Conservation (phyloP, 495 filamentous ascomycete species). For the Jackrogersella minutella region DNA sequence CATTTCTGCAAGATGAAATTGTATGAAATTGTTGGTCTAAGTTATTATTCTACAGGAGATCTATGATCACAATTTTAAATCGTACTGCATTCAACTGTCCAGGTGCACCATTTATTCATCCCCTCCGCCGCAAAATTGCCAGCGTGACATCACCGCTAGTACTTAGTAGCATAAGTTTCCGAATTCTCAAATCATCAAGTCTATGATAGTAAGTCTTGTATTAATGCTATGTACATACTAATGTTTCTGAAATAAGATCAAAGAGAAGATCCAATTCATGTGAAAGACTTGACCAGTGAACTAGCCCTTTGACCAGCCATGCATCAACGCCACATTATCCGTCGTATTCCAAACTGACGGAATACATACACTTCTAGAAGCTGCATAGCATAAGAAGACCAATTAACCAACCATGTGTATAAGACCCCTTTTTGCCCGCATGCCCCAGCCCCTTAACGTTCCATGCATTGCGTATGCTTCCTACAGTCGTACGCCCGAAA, state of each 20-base stretch:
- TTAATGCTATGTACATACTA: not conserved
- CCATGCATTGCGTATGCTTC: constrained; percentile 3
- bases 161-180: constrained; percentile 5
- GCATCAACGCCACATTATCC: constrained; percentile 25
- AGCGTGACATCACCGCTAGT: constrained; percentile 20
- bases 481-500: too few species aligned
- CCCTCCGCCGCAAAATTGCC: constrained; percentile 4
- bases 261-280: constrained; percentile 10
- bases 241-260: constrained; percentile 34
- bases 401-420: not conserved
- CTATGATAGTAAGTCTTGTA: too few species aligned
- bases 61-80: constrained; percentile 37
- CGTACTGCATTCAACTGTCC: constrained; percentile 8
- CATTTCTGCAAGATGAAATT: constrained; percentile 28
- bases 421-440: constrained; percentile 27
- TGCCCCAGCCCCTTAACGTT: constrained; percentile 10
- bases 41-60: constrained; percentile 13
- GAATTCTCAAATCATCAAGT: not conserved
- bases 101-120: constrained; percentile 1
- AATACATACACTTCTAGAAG: constrained; percentile 2
- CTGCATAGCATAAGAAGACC: not conserved
- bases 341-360: constrained; percentile 5
- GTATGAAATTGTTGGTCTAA: constrained; percentile 17
- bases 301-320: too few species aligned
- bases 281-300: constrained; percentile 16